A percentile compares a stretch with the other conserved stretches of the same genome.
phyloP scores from a whole-genome alignment of 768 basidiomycete species.

The Strobilomyces dryophilus region DNA sequence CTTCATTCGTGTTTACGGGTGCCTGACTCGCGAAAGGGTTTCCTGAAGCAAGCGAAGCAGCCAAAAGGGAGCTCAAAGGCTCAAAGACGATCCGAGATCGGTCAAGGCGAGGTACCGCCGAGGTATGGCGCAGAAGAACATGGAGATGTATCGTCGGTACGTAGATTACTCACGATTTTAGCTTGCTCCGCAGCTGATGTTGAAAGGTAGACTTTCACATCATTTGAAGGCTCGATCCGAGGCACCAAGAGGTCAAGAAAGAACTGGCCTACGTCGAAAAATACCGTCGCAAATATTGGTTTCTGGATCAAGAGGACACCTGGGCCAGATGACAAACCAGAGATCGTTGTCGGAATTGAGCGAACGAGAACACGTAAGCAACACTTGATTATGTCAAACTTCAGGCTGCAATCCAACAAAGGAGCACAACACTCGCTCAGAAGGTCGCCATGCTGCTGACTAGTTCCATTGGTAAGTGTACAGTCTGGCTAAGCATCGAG shows the following conservation, averaged over 20 bases:
- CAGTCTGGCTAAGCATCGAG: too few relatives aligned
- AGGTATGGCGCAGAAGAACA: constrained; percentile 29
- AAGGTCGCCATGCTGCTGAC: too few relatives aligned
- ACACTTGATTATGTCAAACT: too few relatives aligned
- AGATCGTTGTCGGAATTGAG: constrained; percentile 45
- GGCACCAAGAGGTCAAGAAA: constrained; percentile 7
- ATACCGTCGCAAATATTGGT: neutral
- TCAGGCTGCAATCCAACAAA: too few relatives aligned
- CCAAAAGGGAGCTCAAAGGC: constrained; percentile 21
- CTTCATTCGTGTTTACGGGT: too few relatives aligned
- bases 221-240: constrained; percentile 25
- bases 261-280: constrained; percentile 1
- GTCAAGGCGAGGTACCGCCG: constrained; percentile 34
- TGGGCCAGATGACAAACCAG: constrained; percentile 21
- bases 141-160: constrained; percentile 19
- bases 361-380: constrained; percentile 47
- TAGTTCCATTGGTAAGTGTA: too few relatives aligned
- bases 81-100: constrained; percentile 28
- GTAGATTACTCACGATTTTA: neutral
- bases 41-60: constrained; percentile 24
- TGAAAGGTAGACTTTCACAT: constrained; percentile 22
- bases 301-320: constrained; percentile 5
- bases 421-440: too few relatives aligned
- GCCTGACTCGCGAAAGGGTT: constrained; percentile 14
- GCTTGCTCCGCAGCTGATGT: too few relatives aligned